phyloP scores from a whole-genome alignment of 2,329 filamentous ascomycete genomes.

The Tolypocladium endophyticum region DNA sequence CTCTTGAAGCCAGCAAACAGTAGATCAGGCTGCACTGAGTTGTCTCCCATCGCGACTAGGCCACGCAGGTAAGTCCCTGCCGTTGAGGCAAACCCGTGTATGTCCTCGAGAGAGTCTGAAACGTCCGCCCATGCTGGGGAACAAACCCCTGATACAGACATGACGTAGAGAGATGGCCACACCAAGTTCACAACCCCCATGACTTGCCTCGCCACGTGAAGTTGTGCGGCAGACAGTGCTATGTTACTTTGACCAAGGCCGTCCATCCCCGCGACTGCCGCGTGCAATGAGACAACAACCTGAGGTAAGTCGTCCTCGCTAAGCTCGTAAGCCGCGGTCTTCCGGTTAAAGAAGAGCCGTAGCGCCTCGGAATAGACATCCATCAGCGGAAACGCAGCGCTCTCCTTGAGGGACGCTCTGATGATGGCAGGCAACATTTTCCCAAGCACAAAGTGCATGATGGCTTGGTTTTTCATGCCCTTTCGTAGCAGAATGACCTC shows the following conservation, averaged over 20 bases:
- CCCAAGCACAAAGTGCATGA: constrained; percentile 36
- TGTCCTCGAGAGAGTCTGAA: constrained; percentile 6
- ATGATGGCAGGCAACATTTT: constrained; percentile 47
- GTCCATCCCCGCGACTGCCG: constrained; percentile 16
- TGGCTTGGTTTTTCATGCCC: constrained; percentile 34
- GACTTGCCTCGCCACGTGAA: constrained; percentile 18
- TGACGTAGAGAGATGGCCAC: constrained; percentile 16
- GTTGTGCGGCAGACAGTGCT: constrained; percentile 10
- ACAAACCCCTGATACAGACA: constrained; percentile 6
- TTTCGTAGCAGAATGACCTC: constrained; percentile 34
- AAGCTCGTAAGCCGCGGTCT: constrained; percentile 26
- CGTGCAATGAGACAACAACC: constrained; percentile 20
- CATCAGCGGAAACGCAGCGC: constrained; percentile 34
- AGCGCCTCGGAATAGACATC: constrained; percentile 39
- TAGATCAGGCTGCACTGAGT: constrained; percentile 6
- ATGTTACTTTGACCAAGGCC: constrained; percentile 9
- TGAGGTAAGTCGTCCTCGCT: constrained; percentile 19
- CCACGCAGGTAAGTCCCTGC: constrained; percentile 10
- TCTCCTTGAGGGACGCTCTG: constrained; percentile 21
- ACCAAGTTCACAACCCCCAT: constrained; percentile 17
- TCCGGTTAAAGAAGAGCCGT: constrained; percentile 20
- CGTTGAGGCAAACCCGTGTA: constrained; percentile 8
- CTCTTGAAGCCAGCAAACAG: constrained; percentile 12
- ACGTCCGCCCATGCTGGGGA: constrained; percentile 10
- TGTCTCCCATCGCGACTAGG: constrained; percentile 7